Evolutionary conservation across 495 filamentous ascomycete species (phyloP).

Genomic region (Clohesyomyces aquaticus): DNA sequence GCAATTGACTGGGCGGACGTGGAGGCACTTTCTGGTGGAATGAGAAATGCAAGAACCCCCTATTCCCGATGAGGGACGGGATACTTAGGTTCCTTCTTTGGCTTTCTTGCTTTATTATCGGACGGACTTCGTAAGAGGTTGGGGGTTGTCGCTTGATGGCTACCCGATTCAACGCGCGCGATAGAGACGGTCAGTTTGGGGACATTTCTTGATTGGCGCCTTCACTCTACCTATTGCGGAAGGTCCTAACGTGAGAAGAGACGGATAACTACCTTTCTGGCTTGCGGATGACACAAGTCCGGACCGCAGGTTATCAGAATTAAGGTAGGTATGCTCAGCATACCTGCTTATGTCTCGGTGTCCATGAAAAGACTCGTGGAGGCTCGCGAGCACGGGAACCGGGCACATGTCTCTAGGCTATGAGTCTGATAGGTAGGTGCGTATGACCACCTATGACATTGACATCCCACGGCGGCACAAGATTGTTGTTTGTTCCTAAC

Average conservation of each 20-base stretch:
- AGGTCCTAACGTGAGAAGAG: neutral
- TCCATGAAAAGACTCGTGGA: neutral
- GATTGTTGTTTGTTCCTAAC: too few relatives aligned
- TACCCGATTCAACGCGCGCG: neutral
- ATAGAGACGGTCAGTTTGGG: neutral
- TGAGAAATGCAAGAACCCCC: neutral
- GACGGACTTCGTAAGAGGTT: neutral
- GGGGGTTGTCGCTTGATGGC: neutral
- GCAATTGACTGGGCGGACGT: neutral
- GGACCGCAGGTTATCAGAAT: neutral
- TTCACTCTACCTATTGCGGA: neutral
- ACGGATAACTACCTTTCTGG: too few relatives aligned
- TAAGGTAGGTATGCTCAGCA: too few relatives aligned
- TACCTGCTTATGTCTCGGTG: neutral
- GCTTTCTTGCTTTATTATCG: neutral
- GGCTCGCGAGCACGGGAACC: neutral
- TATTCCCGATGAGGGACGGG: too few relatives aligned
- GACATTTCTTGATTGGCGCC: neutral
- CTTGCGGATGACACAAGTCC: neutral
- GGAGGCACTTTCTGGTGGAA: neutral
- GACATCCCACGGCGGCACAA: neutral
- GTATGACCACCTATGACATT: neutral
- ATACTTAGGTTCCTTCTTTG: neutral
- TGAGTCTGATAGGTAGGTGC: neutral
- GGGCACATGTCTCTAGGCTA: neutral